Evolutionary conservation across 177 flowering plant species (phyloP).

Genomic region (Vitis hybrid): DNA sequence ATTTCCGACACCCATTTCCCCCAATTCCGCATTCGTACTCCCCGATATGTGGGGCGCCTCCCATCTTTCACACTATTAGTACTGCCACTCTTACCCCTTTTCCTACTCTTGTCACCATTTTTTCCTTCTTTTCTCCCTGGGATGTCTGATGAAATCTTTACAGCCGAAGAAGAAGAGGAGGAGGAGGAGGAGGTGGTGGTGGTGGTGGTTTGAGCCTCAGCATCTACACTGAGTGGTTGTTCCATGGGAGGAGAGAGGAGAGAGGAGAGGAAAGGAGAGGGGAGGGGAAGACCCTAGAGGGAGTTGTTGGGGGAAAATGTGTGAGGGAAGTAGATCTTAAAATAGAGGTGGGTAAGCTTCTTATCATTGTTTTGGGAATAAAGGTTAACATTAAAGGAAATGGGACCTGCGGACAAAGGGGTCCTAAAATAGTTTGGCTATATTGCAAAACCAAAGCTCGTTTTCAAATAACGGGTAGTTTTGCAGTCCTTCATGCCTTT

Average conservation of each 20-base stretch:
- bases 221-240: not conserved
- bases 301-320: not conserved
- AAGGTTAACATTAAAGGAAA: too few species aligned
- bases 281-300: not conserved
- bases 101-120: not conserved
- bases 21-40: slow-evolving; percentile 37
- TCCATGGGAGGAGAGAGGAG: not conserved
- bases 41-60: slow-evolving; percentile 24
- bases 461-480: too few species aligned
- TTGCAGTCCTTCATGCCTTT: too few species aligned
- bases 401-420: too few species aligned
- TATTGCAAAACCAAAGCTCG: too few species aligned
- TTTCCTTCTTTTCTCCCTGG: not conserved
- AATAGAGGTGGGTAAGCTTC: too few species aligned
- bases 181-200: not conserved
- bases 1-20: slow-evolving; percentile 43
- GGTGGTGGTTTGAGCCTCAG: slow-evolving; percentile 3
- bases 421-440: too few species aligned
- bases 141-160: not conserved
- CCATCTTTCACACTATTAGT: not conserved
- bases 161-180: not conserved
- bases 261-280: not conserved
- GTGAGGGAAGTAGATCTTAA: too few species aligned
- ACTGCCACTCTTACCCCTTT: not conserved
- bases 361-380: too few species aligned